Base-by-base conservation (phyloP, 441 rosid species). In the Erodium texanum region DNA sequence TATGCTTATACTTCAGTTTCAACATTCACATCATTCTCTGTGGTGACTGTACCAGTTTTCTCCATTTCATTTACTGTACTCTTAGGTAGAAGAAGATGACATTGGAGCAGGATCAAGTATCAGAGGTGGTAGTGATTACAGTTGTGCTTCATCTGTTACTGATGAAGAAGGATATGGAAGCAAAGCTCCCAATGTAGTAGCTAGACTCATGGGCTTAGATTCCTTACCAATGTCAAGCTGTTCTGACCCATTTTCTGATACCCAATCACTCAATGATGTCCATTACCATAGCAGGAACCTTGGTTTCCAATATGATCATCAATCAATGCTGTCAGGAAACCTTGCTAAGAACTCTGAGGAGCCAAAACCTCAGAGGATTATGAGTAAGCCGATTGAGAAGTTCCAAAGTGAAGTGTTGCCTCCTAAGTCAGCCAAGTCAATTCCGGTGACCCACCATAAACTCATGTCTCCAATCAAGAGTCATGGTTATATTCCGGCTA, bases 181-280 rank as follows among this genome's bases (percentile, higher is more conserved):
- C 73, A 89, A 68, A 84, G 87, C 87, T 27, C 97, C 99, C 11
- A 85, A 86, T 29, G 98, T 92, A 19, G 98, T 95, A 41, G 98
- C 98, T 9, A 83, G 98, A 85, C 98, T 95, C 66, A 95, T 95
- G 99, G 98, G 98, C 71, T 79, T 92, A 68, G 86, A 92, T 71
- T 81, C 97, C 58, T 68, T 95, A 79, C 99, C 99, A 1, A 80
- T 80, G 45, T 82, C 83, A 64, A 81, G 76, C 69, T 76, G 58
- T 27, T 74, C 79, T 1, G 97, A 92, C 62, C 82, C 84, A 6
- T 81, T 82, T 80, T 88, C 81, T 62, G 93, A 82, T 76, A 80
- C 85, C 41, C 85, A 76, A 75, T 87, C 89, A 68, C 88, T 82
- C 75, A 78, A 27, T 52, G 87, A 74, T 76, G 77, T 77, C 66